These are phyloP conservation scores for Parascedosporium putredinis DNA, from an alignment of 2,329 filamentous ascomycete genomes.

Conservation along the genomic window DNA sequence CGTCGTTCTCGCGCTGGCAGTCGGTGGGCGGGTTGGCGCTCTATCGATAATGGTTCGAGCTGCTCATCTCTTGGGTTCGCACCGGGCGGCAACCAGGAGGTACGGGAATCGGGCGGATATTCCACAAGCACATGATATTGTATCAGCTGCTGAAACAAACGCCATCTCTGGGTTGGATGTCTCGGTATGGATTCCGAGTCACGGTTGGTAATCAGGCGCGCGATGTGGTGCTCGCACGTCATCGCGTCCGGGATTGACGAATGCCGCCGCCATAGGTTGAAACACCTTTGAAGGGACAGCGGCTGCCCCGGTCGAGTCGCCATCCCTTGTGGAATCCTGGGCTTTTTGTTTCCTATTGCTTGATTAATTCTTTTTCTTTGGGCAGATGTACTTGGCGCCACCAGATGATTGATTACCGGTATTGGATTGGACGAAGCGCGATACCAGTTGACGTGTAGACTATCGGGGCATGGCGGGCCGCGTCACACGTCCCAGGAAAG, in stretches of 20 bases:
- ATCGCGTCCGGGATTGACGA: conserved; percentile 5
- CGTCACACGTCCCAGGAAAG: no score
- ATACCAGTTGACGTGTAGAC: no score
- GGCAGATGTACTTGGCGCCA: no score
- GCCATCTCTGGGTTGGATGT: not conserved
- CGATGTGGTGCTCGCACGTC: conserved; percentile 7
- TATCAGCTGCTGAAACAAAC: not conserved
- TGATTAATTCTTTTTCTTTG: no score
- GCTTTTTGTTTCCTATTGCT: no score
- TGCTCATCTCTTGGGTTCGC: not conserved
- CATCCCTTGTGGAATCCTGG: no score
- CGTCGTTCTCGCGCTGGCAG: not conserved
- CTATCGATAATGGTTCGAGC: no score
- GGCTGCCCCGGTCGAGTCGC: not conserved
- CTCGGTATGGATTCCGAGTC: not conserved
- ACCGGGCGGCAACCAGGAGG: not conserved
- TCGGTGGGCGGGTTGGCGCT: no score
- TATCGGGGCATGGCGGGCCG: no score
- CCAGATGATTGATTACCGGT: no score
- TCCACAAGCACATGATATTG: not conserved
- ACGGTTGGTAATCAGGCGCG: not conserved
- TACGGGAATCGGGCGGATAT: not conserved
- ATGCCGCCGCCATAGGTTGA: not conserved
- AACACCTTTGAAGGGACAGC: not conserved
- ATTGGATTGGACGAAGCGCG: no score